Percentiles rank a stretch among this genome's conserved stretches.
phyloP scores from a whole-genome alignment of 2,329 filamentous ascomycete genomes.

The Rhinocladiella similis region DNA sequence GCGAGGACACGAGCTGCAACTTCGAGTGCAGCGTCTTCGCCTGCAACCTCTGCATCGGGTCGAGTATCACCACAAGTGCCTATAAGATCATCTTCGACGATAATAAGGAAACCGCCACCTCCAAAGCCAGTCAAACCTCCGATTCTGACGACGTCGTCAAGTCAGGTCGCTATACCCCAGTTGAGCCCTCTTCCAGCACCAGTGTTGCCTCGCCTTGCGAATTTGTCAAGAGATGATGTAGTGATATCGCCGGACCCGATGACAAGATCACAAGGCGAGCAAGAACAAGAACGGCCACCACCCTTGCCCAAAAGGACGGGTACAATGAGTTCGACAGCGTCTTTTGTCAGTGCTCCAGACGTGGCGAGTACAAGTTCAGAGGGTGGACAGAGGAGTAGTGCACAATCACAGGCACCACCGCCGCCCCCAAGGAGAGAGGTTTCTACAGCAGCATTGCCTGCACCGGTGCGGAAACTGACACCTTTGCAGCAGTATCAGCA shows the following conservation, averaged over 20 bases:
- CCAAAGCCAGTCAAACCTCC: constrained; percentile 65
- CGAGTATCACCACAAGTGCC: constrained; percentile 33
- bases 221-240: constrained; percentile 1
- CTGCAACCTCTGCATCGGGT: constrained; percentile 1
- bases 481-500: constrained; percentile 2
- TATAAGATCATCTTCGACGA: constrained; percentile 38
- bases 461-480: background rate
- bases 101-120: constrained; percentile 48
- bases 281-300: constrained; percentile 15
- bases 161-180: constrained; percentile 16
- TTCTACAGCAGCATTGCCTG: background rate
- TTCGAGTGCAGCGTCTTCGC: constrained; percentile 15
- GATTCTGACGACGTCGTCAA: constrained; percentile 32
- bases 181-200: constrained; percentile 10
- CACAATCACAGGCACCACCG: background rate
- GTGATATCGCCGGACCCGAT: background rate
- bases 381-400: background rate
- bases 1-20: background rate
- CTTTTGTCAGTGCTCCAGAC: constrained; percentile 20
- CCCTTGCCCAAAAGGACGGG: constrained; percentile 23
- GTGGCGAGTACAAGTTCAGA: background rate
- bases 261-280: background rate
- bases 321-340: constrained; percentile 22
- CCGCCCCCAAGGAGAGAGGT: background rate
- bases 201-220: constrained; percentile 8